phyloP scores from a whole-genome alignment of 306 rosid species.

The Sindora glabra region DNA sequence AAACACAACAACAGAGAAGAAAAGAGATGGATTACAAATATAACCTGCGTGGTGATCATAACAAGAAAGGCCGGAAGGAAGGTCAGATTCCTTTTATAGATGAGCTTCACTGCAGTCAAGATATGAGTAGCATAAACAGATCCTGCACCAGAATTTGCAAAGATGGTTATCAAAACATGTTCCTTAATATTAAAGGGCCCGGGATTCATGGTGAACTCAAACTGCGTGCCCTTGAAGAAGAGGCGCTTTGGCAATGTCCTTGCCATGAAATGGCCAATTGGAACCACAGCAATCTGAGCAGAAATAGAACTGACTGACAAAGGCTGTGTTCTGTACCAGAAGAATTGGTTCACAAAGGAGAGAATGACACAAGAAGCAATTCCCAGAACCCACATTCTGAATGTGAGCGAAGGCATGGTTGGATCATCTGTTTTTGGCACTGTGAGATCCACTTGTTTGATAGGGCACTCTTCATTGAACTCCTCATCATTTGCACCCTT shows the following conservation, averaged over 20 bases:
- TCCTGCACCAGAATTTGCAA: conserved; percentile 63
- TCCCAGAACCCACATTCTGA: conserved; percentile 64
- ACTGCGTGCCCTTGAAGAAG: conserved; percentile 25
- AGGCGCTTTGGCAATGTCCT: conserved; percentile 17
- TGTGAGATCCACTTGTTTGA: conserved; percentile 45
- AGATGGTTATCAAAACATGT: conserved; percentile 53
- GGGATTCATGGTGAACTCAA: conserved; percentile 49
- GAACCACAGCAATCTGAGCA: conserved; percentile 58
- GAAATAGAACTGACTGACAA: conserved; percentile 33
- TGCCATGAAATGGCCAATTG: conserved; percentile 53
- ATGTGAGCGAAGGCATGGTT: conserved; percentile 35
- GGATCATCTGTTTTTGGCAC: conserved; percentile 60
- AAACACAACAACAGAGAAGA: too few relatives aligned
- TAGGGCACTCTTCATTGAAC: conserved; percentile 21
- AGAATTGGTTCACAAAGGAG: conserved; percentile 60
- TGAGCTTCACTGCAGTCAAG: conserved; percentile 53
- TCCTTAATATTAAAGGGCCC: conserved; percentile 62
- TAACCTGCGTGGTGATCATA: conserved; percentile 72
- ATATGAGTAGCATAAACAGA: conserved; percentile 58
- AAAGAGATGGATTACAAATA: too few relatives aligned
- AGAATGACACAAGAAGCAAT: conserved; percentile 34
- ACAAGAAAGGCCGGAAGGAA: conserved; percentile 51
- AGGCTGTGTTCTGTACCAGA: conserved; percentile 53
- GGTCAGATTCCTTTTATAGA: conserved; percentile 36
- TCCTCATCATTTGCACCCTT: background rate